These are phyloP conservation scores for Colletotrichum echinochloae DNA, from an alignment of 2,329 filamentous ascomycete species.

Conservation along the genomic window DNA sequence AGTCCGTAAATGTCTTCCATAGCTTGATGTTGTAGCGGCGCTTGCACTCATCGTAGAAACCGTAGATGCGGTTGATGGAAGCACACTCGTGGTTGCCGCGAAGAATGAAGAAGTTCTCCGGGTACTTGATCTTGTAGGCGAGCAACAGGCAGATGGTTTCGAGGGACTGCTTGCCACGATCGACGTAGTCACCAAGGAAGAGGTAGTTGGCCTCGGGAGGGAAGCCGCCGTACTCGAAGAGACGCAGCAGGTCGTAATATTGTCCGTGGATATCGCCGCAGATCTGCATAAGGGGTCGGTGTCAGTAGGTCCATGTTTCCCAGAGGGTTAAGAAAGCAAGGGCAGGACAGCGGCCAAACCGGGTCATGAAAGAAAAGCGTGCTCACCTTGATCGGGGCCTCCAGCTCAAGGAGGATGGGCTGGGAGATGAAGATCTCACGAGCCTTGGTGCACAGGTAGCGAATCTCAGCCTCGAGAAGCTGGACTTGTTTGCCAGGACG, in stretches of 20 bases:
- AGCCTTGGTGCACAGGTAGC: slow-evolving; percentile 97
- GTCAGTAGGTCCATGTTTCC: slow-evolving; percentile 40
- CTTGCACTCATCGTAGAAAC: slow-evolving; percentile 99
- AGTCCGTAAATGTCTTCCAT: slow-evolving; percentile 99
- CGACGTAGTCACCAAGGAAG: slow-evolving; percentile 98
- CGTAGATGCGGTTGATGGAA: slow-evolving; percentile 98
- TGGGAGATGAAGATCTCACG: slow-evolving; percentile 99
- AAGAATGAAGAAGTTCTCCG: slow-evolving; percentile 99
- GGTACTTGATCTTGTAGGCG: slow-evolving; percentile 99
- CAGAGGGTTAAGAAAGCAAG: background rate
- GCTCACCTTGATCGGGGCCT: slow-evolving; percentile 97
- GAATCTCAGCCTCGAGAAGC: slow-evolving; percentile 94
- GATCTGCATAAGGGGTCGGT: slow-evolving; percentile 70
- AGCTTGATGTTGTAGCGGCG: slow-evolving; percentile 99
- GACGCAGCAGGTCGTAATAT: slow-evolving; percentile 96
- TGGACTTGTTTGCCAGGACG: slow-evolving; percentile 98
- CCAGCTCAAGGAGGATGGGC: slow-evolving; percentile 95
- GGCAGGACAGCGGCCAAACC: slow-evolving; percentile 32
- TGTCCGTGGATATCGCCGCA: slow-evolving; percentile 99
- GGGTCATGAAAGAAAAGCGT: slow-evolving; percentile 25
- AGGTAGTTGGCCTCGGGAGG: slow-evolving; percentile 99
- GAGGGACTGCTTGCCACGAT: slow-evolving; percentile 98
- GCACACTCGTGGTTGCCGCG: slow-evolving; percentile 99
- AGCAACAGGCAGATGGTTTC: slow-evolving; percentile 98
- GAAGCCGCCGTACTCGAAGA: slow-evolving; percentile 99